Conservation (phyloP, 2,329 filamentous ascomycete genomes). For the Elsinoe fawcettii region DNA sequence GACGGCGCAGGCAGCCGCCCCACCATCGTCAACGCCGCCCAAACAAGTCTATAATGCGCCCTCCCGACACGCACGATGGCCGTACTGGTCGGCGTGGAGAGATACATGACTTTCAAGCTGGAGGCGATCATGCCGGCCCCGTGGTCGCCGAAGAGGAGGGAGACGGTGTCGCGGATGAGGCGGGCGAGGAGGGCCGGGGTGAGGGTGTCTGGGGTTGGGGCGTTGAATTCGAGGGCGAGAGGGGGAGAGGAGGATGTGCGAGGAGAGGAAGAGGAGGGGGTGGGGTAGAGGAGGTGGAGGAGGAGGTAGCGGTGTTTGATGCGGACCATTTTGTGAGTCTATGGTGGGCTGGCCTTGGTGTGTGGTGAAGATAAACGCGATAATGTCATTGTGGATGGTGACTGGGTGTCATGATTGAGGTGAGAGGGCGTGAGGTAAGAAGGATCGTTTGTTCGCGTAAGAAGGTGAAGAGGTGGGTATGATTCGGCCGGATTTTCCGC, state of each 20-base stretch:
- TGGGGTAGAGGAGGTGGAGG: conserved; percentile 85
- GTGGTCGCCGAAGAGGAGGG: conserved; percentile 77
- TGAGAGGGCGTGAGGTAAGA: no score
- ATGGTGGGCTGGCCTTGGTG: no score
- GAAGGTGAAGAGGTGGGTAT: no score
- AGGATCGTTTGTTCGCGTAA: no score
- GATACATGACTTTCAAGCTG: conserved; percentile 69
- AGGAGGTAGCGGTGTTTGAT: conserved; percentile 94
- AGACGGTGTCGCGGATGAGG: conserved; percentile 62
- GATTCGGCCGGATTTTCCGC: no score
- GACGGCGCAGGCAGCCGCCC: conserved; percentile 57
- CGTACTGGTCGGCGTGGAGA: conserved; percentile 85
- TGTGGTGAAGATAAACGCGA: no score
- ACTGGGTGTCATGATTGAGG: no score
- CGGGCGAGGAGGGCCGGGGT: conserved; percentile 58
- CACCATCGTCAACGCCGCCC: conserved; percentile 81
- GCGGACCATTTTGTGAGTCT: conserved; percentile 88
- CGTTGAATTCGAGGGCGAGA: conserved; percentile 64
- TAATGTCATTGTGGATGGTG: no score
- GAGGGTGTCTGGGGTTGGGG: conserved; percentile 67
- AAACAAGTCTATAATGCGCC: conserved; percentile 76
- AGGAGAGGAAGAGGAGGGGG: conserved; percentile 42
- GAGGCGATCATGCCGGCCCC: conserved; percentile 67
- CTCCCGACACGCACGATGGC: conserved; percentile 82
- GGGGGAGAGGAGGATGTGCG: conserved; percentile 60